Evolutionary conservation across 805 yeast species (phyloP).

Genomic region (Ogataea ganodermae): DNA sequence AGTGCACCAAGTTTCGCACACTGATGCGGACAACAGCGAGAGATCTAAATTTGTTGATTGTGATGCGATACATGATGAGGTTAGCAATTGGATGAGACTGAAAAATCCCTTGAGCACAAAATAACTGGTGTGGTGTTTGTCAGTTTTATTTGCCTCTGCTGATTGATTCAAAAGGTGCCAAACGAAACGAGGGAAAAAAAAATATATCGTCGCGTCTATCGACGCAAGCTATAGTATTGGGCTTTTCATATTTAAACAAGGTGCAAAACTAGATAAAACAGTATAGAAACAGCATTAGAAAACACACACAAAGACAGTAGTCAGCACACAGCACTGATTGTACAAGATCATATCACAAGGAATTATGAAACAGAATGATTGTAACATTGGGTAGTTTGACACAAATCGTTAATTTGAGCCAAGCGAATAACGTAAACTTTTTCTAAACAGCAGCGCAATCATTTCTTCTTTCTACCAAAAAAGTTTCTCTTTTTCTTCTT

Average conservation of each 20-base stretch:
- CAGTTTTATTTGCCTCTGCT: neutral
- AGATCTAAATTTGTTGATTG: neutral
- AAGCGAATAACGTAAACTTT: neutral
- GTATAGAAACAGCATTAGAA: neutral
- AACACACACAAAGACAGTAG: neutral
- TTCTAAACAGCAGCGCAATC: slow-evolving; percentile 7
- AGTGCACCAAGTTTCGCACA: neutral
- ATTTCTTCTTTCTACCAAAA: slow-evolving; percentile 67
- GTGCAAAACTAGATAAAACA: neutral
- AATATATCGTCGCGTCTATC: neutral
- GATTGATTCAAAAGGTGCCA: neutral
- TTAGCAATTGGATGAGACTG: neutral
- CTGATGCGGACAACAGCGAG: neutral
- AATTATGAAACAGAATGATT: neutral
- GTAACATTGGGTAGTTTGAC: neutral
- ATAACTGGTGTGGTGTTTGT: neutral
- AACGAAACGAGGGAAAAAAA: neutral
- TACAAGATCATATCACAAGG: neutral
- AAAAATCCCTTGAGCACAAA: neutral
- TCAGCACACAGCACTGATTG: neutral
- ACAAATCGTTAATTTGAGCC: neutral
- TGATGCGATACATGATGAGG: neutral
- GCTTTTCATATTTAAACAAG: neutral
- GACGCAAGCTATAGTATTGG: neutral
- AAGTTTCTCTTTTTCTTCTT: slow-evolving; percentile 64